phyloP scores from a whole-genome alignment of 2,329 filamentous ascomycete species.

The Colletotrichum endophyticum region DNA sequence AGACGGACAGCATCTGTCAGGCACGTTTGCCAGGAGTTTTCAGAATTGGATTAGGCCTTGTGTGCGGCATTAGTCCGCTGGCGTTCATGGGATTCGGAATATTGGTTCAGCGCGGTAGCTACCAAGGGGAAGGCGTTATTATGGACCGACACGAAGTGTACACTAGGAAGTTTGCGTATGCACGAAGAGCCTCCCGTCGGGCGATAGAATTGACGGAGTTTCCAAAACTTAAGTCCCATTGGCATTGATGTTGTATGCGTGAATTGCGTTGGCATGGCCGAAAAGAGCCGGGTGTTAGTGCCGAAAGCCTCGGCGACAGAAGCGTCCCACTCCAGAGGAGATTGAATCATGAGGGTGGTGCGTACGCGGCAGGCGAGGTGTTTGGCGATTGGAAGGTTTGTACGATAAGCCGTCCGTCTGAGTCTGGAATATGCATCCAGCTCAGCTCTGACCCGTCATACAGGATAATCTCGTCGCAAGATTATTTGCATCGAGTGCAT shows the following conservation, averaged over 20 bases:
- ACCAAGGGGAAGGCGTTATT: constrained; percentile 13
- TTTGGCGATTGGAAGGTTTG: not conserved
- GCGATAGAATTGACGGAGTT: not conserved
- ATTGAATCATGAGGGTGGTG: not conserved
- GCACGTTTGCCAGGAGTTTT: not conserved
- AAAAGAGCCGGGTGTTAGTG: not conserved
- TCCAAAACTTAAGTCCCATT: not conserved
- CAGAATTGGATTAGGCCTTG: not conserved
- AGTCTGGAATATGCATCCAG: not conserved
- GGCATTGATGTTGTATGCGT: not conserved
- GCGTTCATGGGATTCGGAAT: constrained; percentile 13
- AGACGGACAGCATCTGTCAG: not conserved
- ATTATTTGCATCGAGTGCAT: not conserved
- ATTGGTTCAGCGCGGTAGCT: constrained; percentile 6
- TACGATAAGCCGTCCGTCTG: not conserved
- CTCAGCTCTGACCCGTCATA: not conserved
- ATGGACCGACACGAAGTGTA: constrained; percentile 13
- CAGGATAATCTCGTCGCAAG: not conserved
- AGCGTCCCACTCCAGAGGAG: not conserved
- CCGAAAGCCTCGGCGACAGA: not conserved
- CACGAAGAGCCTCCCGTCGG: not conserved
- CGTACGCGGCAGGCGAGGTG: not conserved
- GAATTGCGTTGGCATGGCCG: not conserved
- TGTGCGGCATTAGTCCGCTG: constrained; percentile 5
- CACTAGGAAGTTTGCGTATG: constrained; percentile 1